Percentiles rank a stretch among this genome's conserved stretches.
Evolutionary conservation across 352 stramenopile genomes (phyloP).

Genomic region (Globisporangium solare): DNA sequence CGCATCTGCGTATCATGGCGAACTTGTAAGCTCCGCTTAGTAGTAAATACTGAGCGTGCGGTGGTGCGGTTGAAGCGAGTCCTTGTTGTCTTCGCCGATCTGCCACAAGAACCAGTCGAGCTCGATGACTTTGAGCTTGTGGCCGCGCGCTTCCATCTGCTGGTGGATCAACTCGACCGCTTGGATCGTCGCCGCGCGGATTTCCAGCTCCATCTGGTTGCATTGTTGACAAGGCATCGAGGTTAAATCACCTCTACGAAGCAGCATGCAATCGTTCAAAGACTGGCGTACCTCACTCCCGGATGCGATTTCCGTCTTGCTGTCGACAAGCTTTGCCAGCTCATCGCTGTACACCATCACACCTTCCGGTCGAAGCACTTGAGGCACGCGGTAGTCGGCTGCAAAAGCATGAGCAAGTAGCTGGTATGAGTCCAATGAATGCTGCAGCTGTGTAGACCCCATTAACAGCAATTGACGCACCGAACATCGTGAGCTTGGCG

Average conservation of each 20-base stretch:
- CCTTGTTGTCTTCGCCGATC: constrained; percentile 73
- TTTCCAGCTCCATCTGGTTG: constrained; percentile 73
- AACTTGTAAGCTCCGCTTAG: constrained; percentile 16
- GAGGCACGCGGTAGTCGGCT: constrained; percentile 87
- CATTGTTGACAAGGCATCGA: not conserved
- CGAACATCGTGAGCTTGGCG: constrained; percentile 86
- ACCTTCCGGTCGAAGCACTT: constrained; percentile 67
- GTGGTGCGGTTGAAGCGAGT: constrained; percentile 75
- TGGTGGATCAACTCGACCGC: constrained; percentile 71
- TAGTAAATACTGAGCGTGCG: constrained; percentile 86
- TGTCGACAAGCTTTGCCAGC: constrained; percentile 45
- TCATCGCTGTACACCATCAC: constrained; percentile 57
- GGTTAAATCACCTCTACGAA: not conserved
- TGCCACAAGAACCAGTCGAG: constrained; percentile 89
- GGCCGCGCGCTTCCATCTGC: constrained; percentile 24
- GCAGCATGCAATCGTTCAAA: not conserved
- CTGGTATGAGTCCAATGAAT: not conserved
- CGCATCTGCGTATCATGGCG: not conserved
- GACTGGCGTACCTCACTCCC: constrained; percentile 47
- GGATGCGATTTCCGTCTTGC: constrained; percentile 48
- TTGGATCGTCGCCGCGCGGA: constrained; percentile 80
- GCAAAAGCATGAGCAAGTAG: not conserved
- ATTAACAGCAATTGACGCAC: constrained; percentile 19
- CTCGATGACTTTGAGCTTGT: constrained; percentile 63
- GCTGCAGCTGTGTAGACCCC: not conserved